These are phyloP conservation scores for Candida sojae DNA, from an alignment of 1,139 yeast species.

Conservation along the genomic window DNA sequence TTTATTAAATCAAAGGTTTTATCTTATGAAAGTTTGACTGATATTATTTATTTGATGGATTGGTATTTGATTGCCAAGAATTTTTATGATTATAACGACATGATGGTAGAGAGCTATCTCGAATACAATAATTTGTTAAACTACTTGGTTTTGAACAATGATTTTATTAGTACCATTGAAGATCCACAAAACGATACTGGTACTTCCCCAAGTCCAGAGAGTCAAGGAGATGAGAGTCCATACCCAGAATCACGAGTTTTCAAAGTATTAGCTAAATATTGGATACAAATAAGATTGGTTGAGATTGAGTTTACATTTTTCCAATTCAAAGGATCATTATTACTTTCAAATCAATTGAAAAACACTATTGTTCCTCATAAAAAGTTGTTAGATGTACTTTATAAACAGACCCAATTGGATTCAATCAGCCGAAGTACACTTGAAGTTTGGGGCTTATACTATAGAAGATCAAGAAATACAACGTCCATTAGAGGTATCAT, in stretches of 20 bases:
- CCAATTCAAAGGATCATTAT: constrained; percentile 32
- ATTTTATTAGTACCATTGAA: constrained; percentile 25
- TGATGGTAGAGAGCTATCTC: constrained; percentile 28
- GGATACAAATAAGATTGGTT: constrained; percentile 32
- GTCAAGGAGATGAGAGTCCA: constrained; percentile 7
- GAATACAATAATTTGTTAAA: constrained; percentile 34
- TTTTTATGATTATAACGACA: constrained; percentile 24
- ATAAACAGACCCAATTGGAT: constrained; percentile 18
- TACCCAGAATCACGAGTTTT: constrained; percentile 19
- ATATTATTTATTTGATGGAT: constrained; percentile 26
- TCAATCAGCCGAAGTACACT: constrained; percentile 16
- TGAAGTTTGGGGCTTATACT: constrained; percentile 28
- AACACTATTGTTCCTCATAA: constrained; percentile 30
- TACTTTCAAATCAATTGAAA: constrained; percentile 30
- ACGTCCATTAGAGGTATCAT: constrained; percentile 20
- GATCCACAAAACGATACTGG: constrained; percentile 11
- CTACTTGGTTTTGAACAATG: constrained; percentile 27
- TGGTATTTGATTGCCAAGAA: constrained; percentile 32
- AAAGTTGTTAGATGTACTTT: constrained; percentile 17
- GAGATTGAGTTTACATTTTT: constrained; percentile 33
- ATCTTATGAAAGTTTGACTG: constrained; percentile 24
- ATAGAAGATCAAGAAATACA: constrained; percentile 20
- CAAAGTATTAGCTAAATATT: constrained; percentile 23
- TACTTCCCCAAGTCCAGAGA: not conserved
- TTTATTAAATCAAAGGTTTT: constrained; percentile 21